Evolutionary conservation across 2,329 filamentous ascomycete genomes (phyloP).

Genomic region (Ambrosiella cleistominuta): DNA sequence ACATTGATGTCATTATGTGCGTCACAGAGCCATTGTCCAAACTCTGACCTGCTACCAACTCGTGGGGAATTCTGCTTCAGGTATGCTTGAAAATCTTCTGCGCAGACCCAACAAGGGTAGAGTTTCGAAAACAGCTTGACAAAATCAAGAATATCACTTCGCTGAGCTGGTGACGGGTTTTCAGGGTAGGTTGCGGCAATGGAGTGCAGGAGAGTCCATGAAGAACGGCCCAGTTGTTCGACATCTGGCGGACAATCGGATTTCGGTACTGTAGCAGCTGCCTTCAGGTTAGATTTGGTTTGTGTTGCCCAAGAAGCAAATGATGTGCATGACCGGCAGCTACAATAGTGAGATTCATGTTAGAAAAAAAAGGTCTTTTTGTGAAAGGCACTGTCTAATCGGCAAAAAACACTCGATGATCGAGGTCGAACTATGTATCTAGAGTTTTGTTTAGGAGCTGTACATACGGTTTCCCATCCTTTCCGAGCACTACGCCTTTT

Average conservation of each 20-base stretch:
- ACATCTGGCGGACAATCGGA: conserved; percentile 80
- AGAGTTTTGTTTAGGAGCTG: not conserved
- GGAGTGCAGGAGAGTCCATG: conserved; percentile 87
- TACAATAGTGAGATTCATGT: conserved; percentile 18
- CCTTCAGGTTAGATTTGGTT: conserved; percentile 26
- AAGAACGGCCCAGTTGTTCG: conserved; percentile 65
- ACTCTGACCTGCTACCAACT: conserved; percentile 20
- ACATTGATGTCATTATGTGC: conserved; percentile 76
- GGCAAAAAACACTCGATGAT: not conserved
- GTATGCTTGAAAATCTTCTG: conserved; percentile 75
- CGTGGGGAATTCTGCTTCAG: conserved; percentile 46
- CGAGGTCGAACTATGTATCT: not conserved
- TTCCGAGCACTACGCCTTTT: conserved; percentile 57
- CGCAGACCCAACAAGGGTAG: conserved; percentile 93
- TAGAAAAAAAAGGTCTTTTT: no score
- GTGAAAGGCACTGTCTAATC: no score
- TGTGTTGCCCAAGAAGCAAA: conserved; percentile 45
- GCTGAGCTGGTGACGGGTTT: conserved; percentile 47
- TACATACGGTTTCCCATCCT: conserved; percentile 69
- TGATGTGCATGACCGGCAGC: conserved; percentile 55
- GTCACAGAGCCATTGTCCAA: conserved; percentile 68
- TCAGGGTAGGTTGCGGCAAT: conserved; percentile 77
- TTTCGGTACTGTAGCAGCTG: conserved; percentile 21
- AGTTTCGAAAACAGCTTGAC: conserved; percentile 64
- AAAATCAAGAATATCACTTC: conserved; percentile 62